Base-by-base conservation (phyloP, 306 rosid species). In the Quercus variabilis region DNA sequence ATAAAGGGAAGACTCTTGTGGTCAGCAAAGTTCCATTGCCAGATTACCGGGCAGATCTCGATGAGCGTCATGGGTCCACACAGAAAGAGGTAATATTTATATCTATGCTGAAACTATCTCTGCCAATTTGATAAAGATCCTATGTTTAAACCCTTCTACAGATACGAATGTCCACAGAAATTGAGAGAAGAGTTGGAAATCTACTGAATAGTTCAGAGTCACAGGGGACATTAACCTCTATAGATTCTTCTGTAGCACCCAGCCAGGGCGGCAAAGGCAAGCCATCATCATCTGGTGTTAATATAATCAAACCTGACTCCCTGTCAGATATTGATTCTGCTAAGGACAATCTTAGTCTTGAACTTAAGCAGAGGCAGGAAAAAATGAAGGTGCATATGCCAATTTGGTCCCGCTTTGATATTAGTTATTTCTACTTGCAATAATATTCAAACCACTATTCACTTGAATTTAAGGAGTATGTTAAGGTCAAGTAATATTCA, bases 11-110 rank as follows among this genome's bases (percentile, higher is more conserved):
- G 88, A 60, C 89, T 82, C 97, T 94, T 23, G 97, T 94, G 59
- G 82, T 94, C 68, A 94, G 99, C 93, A 94, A 91, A 87, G 92
- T 90, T 78, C 97, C 92, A 9, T 80, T 94, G 87, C 99, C 97
- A 38, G 97, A 94, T 86, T 94, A 92, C 81, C 91, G 97, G 73
- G 99, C 97, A 43, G 99, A 94, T 86, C 99, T 94, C 69, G 99
- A 94, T 82, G 99, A 92, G 60, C 91, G 85, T 28, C 97, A 94
- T 87, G 99, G 99, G 67, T 92, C 95, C 82, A 87, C 97, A 33
- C 97, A 91, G 81, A 90, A 91, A 73, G 97, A 92, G 97, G 99
- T 92, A 58, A 58, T 74, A 55, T 80, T 57, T 76, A 69, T 78
- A 69, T 76, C 51, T 62, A 43, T 57, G 74, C 70, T 54, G 35